Evolutionary conservation across 169 alveolate species (phyloP), one percentile per base, ranked within the genome.

Genomic region (Plasmodium sp.): DNA sequence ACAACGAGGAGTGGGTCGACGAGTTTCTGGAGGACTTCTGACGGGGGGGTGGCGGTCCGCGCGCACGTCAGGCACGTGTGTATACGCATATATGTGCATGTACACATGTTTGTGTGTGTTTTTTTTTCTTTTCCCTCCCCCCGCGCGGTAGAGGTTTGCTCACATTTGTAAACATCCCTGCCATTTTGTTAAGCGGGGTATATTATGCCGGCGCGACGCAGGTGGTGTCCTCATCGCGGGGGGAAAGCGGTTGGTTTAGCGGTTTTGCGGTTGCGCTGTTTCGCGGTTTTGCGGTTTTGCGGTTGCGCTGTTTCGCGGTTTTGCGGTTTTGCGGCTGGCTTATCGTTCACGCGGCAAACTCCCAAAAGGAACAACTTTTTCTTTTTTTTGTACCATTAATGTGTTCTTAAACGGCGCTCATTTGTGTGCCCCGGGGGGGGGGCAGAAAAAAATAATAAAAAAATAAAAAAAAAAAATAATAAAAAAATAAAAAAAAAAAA

Each of bases 1-100:
- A 91, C 56, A 91, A 91, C 58, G 95, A 91, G 39, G 95, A 91
- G 84, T 91, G 95, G 95, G 95, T 91, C 3, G 95, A 91, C 48
- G 95, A 91, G 7, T 91, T 91, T 72, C 81, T 91, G 43, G 95
- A 91, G 5, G 95, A 91, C 12, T 91, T 91, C 31, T 91, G 54
- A 45, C 45, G 43, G 9, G 39, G 31, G 34, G 39, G 14, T 81
- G n/a, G n/a, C 14, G 9, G 14, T 81, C 34, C 34, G 18, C 54
- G 6, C 34, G 77, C 67, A 5, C 22, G 4, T 3, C n/a, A 45
- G 41, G 36, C 73, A 45, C 43, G 6, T 45, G 72, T 51, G 2
- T 2, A 12, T 34, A 81, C 4, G 41, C 22, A 39, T n/a, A 81
- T 43, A 34, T 81, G 75, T 41, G 39, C 39, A 22, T 22, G 27